Evolutionary conservation across 345 rosid species (phyloP).

Genomic region (Salix brachista): DNA sequence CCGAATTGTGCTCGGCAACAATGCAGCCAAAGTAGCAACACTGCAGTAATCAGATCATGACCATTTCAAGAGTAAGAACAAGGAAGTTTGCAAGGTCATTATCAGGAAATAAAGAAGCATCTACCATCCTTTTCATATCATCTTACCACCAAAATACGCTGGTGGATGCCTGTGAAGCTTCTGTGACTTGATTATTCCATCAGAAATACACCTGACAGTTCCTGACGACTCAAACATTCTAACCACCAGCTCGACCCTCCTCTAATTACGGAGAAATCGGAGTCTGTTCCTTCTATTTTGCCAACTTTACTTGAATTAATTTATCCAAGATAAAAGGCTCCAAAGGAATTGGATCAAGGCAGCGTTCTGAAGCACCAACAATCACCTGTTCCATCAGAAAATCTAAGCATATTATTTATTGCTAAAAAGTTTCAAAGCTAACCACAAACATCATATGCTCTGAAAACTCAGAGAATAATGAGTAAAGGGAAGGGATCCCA

Average conservation of each 20-base stretch:
- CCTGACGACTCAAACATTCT: not conserved
- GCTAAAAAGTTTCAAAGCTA: not conserved
- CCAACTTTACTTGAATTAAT: slow-evolving; percentile 83
- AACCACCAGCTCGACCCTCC: not conserved
- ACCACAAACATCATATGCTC: not conserved
- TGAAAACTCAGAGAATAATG: not conserved
- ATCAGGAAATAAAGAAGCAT: not conserved
- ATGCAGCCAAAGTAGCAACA: not conserved
- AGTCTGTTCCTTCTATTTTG: slow-evolving; percentile 50
- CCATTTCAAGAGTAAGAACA: not conserved
- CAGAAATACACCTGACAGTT: not conserved
- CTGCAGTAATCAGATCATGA: not conserved
- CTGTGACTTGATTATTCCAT: not conserved
- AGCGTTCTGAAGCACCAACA: slow-evolving; percentile 91
- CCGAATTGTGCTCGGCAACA: not conserved
- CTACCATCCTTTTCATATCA: not conserved
- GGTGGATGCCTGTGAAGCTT: not conserved
- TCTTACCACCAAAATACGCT: not conserved
- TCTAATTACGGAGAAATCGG: not conserved
- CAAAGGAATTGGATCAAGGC: slow-evolving; percentile 81
- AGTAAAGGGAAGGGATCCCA: not conserved
- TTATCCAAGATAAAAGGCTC: slow-evolving; percentile 94
- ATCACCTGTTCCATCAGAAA: slow-evolving; percentile 56
- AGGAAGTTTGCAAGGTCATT: not conserved
- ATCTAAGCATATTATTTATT: not conserved